Evolutionary conservation across 345 rosid genomes (phyloP).

Genomic region (Murraya paniculata): DNA sequence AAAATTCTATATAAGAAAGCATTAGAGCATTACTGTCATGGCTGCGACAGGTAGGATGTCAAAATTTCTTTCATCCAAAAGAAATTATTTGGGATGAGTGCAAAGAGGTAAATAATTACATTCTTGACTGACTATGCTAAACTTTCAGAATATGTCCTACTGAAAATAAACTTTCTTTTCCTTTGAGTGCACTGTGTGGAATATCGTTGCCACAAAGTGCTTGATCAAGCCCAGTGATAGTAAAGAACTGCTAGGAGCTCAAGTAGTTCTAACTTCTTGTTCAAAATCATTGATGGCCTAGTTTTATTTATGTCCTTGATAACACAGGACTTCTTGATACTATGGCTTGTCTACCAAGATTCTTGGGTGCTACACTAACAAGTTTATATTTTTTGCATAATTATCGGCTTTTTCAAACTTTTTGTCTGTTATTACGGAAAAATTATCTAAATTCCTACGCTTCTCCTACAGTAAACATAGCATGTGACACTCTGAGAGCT

Average conservation of each 20-base stretch:
- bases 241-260: neutral
- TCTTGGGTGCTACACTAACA: neutral
- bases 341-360: neutral
- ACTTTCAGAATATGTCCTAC: neutral
- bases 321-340: neutral
- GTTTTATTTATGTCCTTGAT: neutral
- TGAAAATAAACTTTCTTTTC: neutral
- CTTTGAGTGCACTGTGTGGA: neutral
- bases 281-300: neutral
- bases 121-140: neutral
- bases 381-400: neutral
- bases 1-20: neutral
- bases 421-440: neutral
- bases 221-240: neutral
- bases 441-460: neutral
- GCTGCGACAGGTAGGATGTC: neutral
- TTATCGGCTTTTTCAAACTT: neutral
- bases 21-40: neutral
- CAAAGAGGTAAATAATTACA: neutral
- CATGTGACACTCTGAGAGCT: neutral
- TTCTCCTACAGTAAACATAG: neutral
- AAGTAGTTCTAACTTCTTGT: neutral
- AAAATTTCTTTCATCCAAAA: neutral
- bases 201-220: neutral
- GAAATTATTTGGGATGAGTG: neutral